Base-by-base conservation (phyloP, 2,329 filamentous ascomycete genomes). In the Cladosporium austrohemisphaericum region DNA sequence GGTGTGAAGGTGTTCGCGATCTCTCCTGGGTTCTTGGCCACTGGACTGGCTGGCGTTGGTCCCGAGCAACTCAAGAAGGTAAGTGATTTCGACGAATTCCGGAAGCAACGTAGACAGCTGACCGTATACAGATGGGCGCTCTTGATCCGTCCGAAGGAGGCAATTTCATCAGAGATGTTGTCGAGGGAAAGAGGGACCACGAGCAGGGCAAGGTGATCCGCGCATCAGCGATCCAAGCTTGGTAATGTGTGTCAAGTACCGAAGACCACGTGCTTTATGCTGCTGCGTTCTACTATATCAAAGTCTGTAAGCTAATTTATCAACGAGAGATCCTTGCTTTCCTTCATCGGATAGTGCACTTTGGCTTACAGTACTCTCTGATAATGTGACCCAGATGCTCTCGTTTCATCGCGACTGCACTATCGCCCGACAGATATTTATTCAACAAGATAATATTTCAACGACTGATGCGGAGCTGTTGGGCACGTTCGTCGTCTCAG, bases 1-100 rank as follows among this genome's bases (percentile, higher is more conserved):
- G 68, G 68, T 0, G 70, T 77, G 22, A 79, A 77, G 54, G 71
- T 77, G 0, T 78, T 71, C 54, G 62, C 57, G 0, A 66, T 76
- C 2, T 68, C 65, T 51, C 74, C 74, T 1, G 75, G 75, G 0
- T 68, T 76, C 46, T 58, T 76, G 51, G 73, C 71, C 1, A 77
- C 74, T 1, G 65, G 65, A 4, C 51, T 76, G 22, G 67, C 63
- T 7, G 69, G 68, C 0, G 41, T 66, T 44, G 57, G 54, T 1
- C 61, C 62, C 40, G 51, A 66, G 36, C 37, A 54, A 57, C 56
- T 55, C 48, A 61, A 51, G 64, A 66, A 54, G 54, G 58, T 61
- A 19, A 32, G 52, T 48, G 13, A n/a, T n/a, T n/a, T 26, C 11
- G 7, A n/a, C 4, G 5, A n/a, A 5, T 23, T 6, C 9, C 10